Evolutionary conservation across 257 asterid genomes (phyloP).

Genomic region (Coffea eugenioides): DNA sequence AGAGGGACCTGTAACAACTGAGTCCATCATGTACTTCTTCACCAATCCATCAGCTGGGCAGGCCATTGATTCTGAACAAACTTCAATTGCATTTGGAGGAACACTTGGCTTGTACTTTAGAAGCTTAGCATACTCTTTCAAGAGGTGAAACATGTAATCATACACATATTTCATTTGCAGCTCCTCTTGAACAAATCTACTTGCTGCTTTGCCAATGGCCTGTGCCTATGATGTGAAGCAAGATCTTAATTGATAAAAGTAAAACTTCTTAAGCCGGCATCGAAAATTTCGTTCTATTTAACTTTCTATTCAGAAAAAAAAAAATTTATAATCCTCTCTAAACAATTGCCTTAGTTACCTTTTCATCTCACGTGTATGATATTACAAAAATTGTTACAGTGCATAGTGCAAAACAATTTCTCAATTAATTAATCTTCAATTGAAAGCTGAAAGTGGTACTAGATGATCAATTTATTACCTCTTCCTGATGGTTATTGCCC

Average conservation of each 20-base stretch:
- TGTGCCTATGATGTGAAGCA: constrained; percentile 43
- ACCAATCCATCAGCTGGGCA: constrained; percentile 45
- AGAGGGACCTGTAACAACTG: constrained; percentile 45
- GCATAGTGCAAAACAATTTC: no score
- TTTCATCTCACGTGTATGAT: no score
- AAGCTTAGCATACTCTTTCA: constrained; percentile 66
- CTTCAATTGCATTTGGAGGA: constrained; percentile 52
- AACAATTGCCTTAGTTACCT: no score
- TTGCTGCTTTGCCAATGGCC: constrained; percentile 62
- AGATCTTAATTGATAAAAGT: no score
- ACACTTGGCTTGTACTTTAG: constrained; percentile 62
- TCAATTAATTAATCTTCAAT: no score
- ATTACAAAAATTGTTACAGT: no score
- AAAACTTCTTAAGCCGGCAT: no score
- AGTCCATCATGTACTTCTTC: constrained; percentile 59
- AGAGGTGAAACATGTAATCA: constrained; percentile 84
- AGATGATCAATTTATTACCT: constrained; percentile 23
- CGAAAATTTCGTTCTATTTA: no score
- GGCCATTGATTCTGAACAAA: constrained; percentile 70
- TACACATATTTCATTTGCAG: constrained; percentile 66
- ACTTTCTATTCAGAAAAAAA: no score
- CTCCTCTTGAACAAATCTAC: constrained; percentile 51
- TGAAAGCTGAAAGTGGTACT: no score
- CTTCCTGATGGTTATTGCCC: constrained; percentile 54
- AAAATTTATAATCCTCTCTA: no score